Conservation (phyloP, 164 flowering plant species). For the Liriodendron chinense region DNA sequence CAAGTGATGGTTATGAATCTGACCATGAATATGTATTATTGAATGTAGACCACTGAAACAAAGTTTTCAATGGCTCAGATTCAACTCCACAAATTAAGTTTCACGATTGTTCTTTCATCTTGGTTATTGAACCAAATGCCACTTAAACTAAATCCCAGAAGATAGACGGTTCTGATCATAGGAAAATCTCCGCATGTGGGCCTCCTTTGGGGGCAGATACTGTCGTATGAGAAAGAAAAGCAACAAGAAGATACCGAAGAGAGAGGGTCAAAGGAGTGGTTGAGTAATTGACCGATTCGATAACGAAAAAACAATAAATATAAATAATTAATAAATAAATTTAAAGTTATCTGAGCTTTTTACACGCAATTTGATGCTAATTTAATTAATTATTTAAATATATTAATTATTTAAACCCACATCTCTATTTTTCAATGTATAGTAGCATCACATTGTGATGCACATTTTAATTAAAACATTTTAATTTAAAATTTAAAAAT, state of each 20-base stretch:
- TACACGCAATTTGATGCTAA: background rate
- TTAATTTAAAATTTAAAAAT: too few species aligned
- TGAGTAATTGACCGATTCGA: slow-evolving; percentile 52
- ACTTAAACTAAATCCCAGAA: background rate
- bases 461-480: too few species aligned
- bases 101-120: background rate
- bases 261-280: slow-evolving; percentile 61
- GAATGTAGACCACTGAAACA: too few species aligned
- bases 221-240: background rate
- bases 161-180: background rate
- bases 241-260: slow-evolving; percentile 7
- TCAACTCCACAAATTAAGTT: too few species aligned
- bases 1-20: too few species aligned
- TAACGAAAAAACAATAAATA: slow-evolving; percentile 12
- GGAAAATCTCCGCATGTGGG: too few species aligned
- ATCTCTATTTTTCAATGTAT: too few species aligned
- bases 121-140: background rate
- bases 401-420: too few species aligned
- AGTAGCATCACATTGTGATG: too few species aligned
- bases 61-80: too few species aligned
- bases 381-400: too few species aligned
- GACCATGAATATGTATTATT: too few species aligned
- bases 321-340: slow-evolving; percentile 14
- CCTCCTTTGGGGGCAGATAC: background rate
- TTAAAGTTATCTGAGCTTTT: background rate